A percentile compares a stretch with the other conserved stretches of the same genome.
These are phyloP conservation scores for Apiospora sp. DNA, from an alignment of 2,329 filamentous ascomycete species.

Conservation along the genomic window DNA sequence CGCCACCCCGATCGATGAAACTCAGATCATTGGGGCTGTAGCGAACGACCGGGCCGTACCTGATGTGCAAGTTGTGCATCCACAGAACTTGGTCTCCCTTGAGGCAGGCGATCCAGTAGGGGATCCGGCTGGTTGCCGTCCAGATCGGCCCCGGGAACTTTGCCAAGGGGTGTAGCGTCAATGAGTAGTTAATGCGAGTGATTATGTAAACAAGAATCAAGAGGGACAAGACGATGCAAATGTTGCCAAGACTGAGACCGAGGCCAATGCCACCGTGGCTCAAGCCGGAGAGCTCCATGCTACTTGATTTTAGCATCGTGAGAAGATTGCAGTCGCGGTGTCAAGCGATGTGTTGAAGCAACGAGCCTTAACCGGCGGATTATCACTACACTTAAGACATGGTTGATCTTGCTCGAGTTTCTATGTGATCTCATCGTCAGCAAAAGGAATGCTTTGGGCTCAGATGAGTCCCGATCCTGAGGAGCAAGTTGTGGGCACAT, in stretches of 20 bases:
- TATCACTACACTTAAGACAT: not conserved
- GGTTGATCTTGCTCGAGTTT: not conserved
- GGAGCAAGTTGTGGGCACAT: fast-evolving
- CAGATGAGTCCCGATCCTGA: not conserved
- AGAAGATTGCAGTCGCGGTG: not conserved
- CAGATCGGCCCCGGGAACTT: slow-evolving; percentile 33
- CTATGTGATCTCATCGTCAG: not conserved
- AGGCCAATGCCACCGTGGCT: not conserved
- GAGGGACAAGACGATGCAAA: not conserved
- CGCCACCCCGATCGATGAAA: slow-evolving; percentile 27
- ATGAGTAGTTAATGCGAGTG: slow-evolving; percentile 31
- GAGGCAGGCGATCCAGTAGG: slow-evolving; percentile 34
- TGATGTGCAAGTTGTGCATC: slow-evolving; percentile 34
- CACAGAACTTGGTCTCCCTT: slow-evolving; percentile 34
- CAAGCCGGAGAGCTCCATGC: not conserved
- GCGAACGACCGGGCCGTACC: slow-evolving; percentile 35
- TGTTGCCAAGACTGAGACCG: not conserved
- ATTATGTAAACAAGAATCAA: slow-evolving; percentile 14
- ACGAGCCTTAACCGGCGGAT: not conserved
- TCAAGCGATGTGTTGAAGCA: not conserved
- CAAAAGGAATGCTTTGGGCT: not conserved
- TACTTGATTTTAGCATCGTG: not conserved
- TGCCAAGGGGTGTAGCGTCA: slow-evolving; percentile 38
- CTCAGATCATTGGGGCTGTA: slow-evolving; percentile 35
- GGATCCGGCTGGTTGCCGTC: slow-evolving; percentile 35